Percentiles rank a stretch among this genome's conserved stretches.
These are phyloP conservation scores for Botryotinia calthae DNA, from an alignment of 2,329 filamentous ascomycete genomes.

Conservation along the genomic window DNA sequence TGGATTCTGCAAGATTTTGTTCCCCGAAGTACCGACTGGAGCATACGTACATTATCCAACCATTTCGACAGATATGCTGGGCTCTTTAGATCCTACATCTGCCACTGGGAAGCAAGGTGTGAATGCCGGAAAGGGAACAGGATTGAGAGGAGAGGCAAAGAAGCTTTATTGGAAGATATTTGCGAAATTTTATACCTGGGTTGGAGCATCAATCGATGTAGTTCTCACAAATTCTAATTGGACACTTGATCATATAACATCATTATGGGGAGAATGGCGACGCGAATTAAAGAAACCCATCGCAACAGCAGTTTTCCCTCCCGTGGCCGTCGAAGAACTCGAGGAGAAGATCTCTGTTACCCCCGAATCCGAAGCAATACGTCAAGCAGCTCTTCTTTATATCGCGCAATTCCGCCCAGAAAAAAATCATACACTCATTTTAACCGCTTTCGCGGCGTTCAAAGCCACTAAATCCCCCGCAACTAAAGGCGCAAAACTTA, in stretches of 20 bases:
- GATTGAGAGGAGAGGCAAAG: conserved; percentile 69
- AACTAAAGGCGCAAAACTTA: conserved; percentile 60
- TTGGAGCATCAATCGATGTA: conserved; percentile 81
- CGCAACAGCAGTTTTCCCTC: conserved; percentile 80
- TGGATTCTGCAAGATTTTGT: conserved; percentile 77
- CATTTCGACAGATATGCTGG: conserved; percentile 96
- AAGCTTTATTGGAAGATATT: conserved; percentile 84
- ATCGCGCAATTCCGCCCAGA: conserved; percentile 97
- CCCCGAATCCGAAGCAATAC: conserved; percentile 62
- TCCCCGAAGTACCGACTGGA: conserved; percentile 75
- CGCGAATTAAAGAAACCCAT: conserved; percentile 45
- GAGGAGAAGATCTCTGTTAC: conserved; percentile 71
- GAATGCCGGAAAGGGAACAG: conserved; percentile 78
- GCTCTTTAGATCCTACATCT: conserved; percentile 67
- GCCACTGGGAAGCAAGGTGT: conserved; percentile 64
- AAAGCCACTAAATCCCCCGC: conserved; percentile 55
- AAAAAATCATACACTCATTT: conserved; percentile 88
- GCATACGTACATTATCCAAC: conserved; percentile 98
- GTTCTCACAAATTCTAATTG: conserved; percentile 98
- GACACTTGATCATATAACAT: conserved; percentile 81
- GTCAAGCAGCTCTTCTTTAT: conserved; percentile 76
- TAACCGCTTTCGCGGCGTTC: conserved; percentile 80
- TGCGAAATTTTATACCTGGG: conserved; percentile 75
- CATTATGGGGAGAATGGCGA: conserved; percentile 69
- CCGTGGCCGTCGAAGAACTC: conserved; percentile 84